Base-by-base conservation (phyloP, 1,284 basidiomycete species). In the Cryptococcus sp. region DNA sequence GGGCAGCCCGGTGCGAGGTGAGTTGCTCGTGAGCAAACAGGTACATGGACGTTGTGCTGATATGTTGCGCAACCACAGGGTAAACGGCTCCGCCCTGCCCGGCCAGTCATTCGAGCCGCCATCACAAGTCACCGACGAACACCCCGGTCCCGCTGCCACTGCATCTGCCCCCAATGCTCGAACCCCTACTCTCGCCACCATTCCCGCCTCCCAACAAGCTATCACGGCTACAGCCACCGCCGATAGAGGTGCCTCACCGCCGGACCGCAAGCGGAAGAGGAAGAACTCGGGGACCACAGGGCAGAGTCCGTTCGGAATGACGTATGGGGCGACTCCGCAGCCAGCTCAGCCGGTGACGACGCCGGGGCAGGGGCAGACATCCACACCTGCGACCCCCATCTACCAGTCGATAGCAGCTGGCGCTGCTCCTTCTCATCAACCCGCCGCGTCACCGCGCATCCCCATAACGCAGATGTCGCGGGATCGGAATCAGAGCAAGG, bases 401-500 rank as follows among this genome's bases (percentile, higher is more conserved):
- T 51, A 12, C 28, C 45, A 33, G 28, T 4, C 28, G 28, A 33
- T 33, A 9, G 24, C 33, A 20, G 36, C 38, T 7, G 37, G 46
- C 12, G 40, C 56, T 8, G 38, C 42, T 15, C 45, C 55, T 9
- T 54, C 53, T 35, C 42, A 52, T 28, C 50, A 47, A 35, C 46
- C 51, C 39, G 35, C 46, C 13, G 56, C 59, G 5, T 59, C 62
- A 15, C 57, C 60, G 21, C 46, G 57, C 23, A 56, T 54, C 39
- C 57, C 52, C 4, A 33, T 43, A 4, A 53, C 44, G 11, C 58
- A 49, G 18, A 69, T 72, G 65, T 62, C 65, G 52, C 57, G 72
- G 40, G 70, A 71, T 56, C 66, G 68, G 60, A 72, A 69, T 52
- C 61, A 66, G 59, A 71, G 71, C 57, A 70, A 71, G 54, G 64